Evolutionary conservation across 1,284 basidiomycete genomes (phyloP).

Genomic region (Porodaedalea pini): DNA sequence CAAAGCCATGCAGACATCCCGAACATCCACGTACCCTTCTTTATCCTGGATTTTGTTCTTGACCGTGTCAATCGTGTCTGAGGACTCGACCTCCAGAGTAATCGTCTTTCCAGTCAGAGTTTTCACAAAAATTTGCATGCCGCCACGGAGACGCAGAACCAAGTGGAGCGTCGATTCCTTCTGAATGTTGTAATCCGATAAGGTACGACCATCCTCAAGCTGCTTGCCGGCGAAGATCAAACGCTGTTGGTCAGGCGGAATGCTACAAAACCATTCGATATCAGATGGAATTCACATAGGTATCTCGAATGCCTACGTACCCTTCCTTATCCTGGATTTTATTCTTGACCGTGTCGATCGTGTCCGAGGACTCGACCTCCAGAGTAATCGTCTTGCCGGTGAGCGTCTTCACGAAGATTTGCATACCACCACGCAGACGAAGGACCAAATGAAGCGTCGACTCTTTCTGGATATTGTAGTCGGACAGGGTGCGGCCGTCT

Average conservation of each 20-base stretch:
- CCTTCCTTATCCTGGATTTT: slow-evolving; percentile 47
- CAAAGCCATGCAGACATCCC: neutral
- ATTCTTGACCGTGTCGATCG: slow-evolving; percentile 52
- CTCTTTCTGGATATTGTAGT: slow-evolving; percentile 61
- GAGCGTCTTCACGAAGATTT: slow-evolving; percentile 42
- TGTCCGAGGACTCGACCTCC: slow-evolving; percentile 48
- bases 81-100: slow-evolving; percentile 54
- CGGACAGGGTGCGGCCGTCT: slow-evolving; percentile 38
- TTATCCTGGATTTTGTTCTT: slow-evolving; percentile 47
- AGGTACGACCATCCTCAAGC: slow-evolving; percentile 29
- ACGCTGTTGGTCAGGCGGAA: slow-evolving; percentile 32
- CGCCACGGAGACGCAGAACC: slow-evolving; percentile 56
- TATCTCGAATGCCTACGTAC: neutral
- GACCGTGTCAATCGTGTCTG: slow-evolving; percentile 55
- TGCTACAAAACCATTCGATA: slow-evolving; percentile 26
- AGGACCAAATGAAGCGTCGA: slow-evolving; percentile 46
- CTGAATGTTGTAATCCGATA: slow-evolving; percentile 41
- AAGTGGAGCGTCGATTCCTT: slow-evolving; percentile 58
- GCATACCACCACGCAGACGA: slow-evolving; percentile 44
- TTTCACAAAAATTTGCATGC: slow-evolving; percentile 50
- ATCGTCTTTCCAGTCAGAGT: slow-evolving; percentile 55
- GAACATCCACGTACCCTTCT: slow-evolving; percentile 29
- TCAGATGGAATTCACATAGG: neutral
- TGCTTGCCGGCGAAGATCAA: slow-evolving; percentile 51
- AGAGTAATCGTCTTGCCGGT: slow-evolving; percentile 50